A percentile compares a stretch with the other conserved stretches of the same genome.
These are phyloP conservation scores for Rhizopogon sp. DNA, from an alignment of 768 basidiomycete species.

Conservation along the genomic window DNA sequence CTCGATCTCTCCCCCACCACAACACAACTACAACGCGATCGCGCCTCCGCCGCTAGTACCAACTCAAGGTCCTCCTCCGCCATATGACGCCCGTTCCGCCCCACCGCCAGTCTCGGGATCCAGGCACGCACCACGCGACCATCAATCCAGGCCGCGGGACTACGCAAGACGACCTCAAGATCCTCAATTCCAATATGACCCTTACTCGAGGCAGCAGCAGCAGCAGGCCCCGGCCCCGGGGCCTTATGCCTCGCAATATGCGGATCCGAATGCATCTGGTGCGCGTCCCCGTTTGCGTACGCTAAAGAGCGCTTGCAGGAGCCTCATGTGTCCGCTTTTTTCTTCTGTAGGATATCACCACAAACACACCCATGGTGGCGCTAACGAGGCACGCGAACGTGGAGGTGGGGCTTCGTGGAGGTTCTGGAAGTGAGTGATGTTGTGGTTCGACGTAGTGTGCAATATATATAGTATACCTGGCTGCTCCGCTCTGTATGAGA, in stretches of 20 bases:
- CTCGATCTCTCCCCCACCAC: slow-evolving; percentile 11
- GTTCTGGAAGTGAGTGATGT: slow-evolving; percentile 9
- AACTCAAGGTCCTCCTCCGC: slow-evolving; percentile 9
- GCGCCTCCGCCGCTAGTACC: neutral
- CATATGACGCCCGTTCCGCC: slow-evolving; percentile 13
- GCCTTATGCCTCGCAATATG: neutral
- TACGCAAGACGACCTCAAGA: neutral
- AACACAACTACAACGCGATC: neutral
- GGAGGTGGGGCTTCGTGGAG: slow-evolving; percentile 7
- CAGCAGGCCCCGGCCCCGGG: neutral
- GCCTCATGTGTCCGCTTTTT: neutral
- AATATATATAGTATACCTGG: neutral
- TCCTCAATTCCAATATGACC: neutral
- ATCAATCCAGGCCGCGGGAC: neutral
- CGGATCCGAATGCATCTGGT: neutral
- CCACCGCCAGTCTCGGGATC: neutral
- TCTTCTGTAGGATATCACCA: neutral
- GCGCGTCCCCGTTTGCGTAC: neutral
- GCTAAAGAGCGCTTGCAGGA: neutral
- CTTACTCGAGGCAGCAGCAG: neutral
- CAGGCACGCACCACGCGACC: neutral
- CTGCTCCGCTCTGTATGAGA: neutral
- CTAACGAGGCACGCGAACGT: neutral
- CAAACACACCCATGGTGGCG: slow-evolving; percentile 2
- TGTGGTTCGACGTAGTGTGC: neutral